Percentiles rank a stretch among this genome's conserved stretches.
These are phyloP conservation scores for Prunus mira DNA, from an alignment of 306 rosid genomes.

Conservation along the genomic window DNA sequence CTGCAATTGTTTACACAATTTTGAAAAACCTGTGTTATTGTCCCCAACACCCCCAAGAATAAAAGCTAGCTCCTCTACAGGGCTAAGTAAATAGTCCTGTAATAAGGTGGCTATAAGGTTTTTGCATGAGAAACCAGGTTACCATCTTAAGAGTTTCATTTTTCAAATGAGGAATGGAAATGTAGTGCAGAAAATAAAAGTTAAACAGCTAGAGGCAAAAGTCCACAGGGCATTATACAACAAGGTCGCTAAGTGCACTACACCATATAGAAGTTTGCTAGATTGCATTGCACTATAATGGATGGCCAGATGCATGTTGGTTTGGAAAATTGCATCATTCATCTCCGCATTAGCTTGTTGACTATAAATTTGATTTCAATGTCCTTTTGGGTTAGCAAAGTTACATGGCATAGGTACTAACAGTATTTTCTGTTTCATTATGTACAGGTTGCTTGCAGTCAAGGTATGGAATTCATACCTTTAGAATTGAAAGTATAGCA, in stretches of 20 bases:
- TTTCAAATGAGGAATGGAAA: background rate
- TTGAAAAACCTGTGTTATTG: too few relatives aligned
- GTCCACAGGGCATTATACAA: background rate
- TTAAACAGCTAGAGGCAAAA: background rate
- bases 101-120: background rate
- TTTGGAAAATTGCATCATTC: background rate
- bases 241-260: background rate
- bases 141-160: background rate
- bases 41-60: too few relatives aligned
- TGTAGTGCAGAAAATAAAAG: background rate
- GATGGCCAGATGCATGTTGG: background rate
- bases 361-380: background rate
- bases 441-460: constrained; percentile 83
- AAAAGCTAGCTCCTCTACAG: background rate
- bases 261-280: background rate
- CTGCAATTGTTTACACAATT: too few relatives aligned
- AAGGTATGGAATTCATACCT: constrained; percentile 73
- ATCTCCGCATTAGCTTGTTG: background rate
- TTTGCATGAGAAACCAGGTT: background rate
- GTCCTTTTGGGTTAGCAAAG: background rate
- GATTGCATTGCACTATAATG: constrained; percentile 1
- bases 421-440: constrained; percentile 8
- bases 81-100: background rate
- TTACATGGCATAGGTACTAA: background rate
- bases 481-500: constrained; percentile 82